Evolutionary conservation across 2,329 filamentous ascomycete genomes (phyloP), one percentile per base, ranked within the genome.

Genomic region (Scytalidium lignicola): DNA sequence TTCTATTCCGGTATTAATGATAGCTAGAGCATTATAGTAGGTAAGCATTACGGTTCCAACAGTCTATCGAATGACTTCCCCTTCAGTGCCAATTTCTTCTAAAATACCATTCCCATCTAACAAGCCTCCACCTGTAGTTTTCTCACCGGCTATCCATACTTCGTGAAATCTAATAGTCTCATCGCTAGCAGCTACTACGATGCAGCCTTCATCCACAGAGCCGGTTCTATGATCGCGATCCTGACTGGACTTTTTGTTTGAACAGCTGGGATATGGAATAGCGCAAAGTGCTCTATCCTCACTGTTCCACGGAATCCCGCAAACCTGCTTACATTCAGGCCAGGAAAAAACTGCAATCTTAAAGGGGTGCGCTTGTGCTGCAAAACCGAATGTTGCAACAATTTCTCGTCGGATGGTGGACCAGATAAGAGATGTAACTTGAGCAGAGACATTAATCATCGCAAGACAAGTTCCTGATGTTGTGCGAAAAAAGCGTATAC

Each of bases 81-180:
- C 80, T 56, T 87, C 84, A 63, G 85, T 83, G 58, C 90, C 85
- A 58, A 93, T 86, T 3, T 88, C 88, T 64, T 95, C 85, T 26
- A 96, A 74, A 55, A 96, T 95, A 65, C 87, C 83, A 68, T 90
- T 95, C 3, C 90, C 88, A 12, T 87, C 88, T 20, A 96, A 71
- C 54, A 88, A 72, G 13, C 75, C 73, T 46, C 72, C 66, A 19
- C 72, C 67, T 18, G 74, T 78, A 8, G 72, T 70, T 60, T 79
- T 84, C 57, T 71, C 74, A 39, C 76, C 72, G 2, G 80, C 78
- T n/a, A 79, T 77, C 93, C 91, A 97, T 10, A 99, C 83, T 70
- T 97, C 91, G 66, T 97, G 90, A 61, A 97, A 97, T 64, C 93
- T 93, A 67, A 97, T 86, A 58, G 82, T 95, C 64, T 90, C 85